Evolutionary conservation across 2,329 filamentous ascomycete species (phyloP), one percentile per base, ranked within the genome.

Genomic region (Sordariomycetes sp.): DNA sequence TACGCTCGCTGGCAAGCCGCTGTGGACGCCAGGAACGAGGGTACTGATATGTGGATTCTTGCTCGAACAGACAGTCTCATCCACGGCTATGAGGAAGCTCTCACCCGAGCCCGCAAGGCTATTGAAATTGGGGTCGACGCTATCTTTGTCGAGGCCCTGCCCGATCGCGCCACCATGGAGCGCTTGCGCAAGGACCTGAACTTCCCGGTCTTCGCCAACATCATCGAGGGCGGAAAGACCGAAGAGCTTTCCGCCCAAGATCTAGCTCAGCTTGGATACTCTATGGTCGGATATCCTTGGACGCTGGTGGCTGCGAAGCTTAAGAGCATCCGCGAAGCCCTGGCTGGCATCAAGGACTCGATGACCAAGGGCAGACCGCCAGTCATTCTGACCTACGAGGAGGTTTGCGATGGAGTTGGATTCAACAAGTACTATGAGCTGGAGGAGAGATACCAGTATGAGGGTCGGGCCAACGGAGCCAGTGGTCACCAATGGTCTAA

Each of bases 1-100:
- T 67, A 55, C 32, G 63, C 63, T 5, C 53, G 65, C 2, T 56
- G 63, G 35, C 60, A 63, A 40, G 66, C 64, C 3, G 64, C 65
- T 2, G 54, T 53, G 5, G 64, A 68, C 34, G 62, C 65, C 4
- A 50, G 64, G 12, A 54, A 67, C 30, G 53, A 64, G 39, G 62
- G 63, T 2, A 43, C 47, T 4, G 64, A 68, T 37, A 66, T 68
- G 20, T 64, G 61, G 35, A 54, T 68, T 25, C 45, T 68, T 3
- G 63, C 62, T 0, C 52, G 64, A 5, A 68, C 64, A 0, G 65
- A 69, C 36, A 47, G 56, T 4, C 43, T 61, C 3, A 59, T 61
- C 32, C 51, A 50, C 21, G 58, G 61, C 2, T 67, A 57, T 46
- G 62, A 66, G 4, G 65, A 68, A 40, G 63, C 62, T 2, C 50